phyloP scores from a whole-genome alignment of 1,284 basidiomycete species.

The Boletus hoseneyae region DNA sequence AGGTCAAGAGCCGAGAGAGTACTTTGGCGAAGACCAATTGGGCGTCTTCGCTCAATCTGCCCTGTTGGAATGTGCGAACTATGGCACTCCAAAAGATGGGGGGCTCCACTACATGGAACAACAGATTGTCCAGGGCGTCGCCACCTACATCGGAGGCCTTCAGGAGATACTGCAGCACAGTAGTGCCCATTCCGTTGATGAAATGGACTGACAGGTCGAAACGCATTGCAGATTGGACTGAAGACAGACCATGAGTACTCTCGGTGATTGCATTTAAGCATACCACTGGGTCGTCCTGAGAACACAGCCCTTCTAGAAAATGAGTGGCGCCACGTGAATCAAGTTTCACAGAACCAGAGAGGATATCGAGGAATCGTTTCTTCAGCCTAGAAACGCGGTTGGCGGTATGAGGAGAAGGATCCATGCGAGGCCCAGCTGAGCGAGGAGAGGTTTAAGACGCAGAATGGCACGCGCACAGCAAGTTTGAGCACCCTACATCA shows the following conservation, averaged over 20 bases:
- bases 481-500: no score
- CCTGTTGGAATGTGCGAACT: constrained; percentile 35
- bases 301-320: constrained; percentile 51
- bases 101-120: constrained; percentile 47
- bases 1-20: constrained; percentile 44
- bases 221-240: constrained; percentile 15
- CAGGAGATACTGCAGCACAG: constrained; percentile 43
- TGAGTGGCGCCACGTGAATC: constrained; percentile 13
- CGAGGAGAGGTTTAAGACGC: background rate
- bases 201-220: constrained; percentile 33
- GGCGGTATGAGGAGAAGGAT: background rate
- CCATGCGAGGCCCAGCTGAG: constrained; percentile 4
- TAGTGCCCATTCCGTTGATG: constrained; percentile 42
- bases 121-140: constrained; percentile 28
- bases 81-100: constrained; percentile 52
- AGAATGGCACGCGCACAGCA: no score
- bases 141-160: constrained; percentile 33
- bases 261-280: constrained; percentile 14
- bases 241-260: constrained; percentile 15
- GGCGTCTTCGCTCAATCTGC: constrained; percentile 34
- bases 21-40: constrained; percentile 48
- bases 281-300: constrained; percentile 27
- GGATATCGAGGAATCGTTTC: constrained; percentile 19
- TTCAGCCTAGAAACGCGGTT: constrained; percentile 12
- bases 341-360: constrained; percentile 19